Evolutionary conservation across 768 basidiomycete genomes (phyloP), one percentile per base, ranked within the genome.

Genomic region (Gymnopilus junonius): DNA sequence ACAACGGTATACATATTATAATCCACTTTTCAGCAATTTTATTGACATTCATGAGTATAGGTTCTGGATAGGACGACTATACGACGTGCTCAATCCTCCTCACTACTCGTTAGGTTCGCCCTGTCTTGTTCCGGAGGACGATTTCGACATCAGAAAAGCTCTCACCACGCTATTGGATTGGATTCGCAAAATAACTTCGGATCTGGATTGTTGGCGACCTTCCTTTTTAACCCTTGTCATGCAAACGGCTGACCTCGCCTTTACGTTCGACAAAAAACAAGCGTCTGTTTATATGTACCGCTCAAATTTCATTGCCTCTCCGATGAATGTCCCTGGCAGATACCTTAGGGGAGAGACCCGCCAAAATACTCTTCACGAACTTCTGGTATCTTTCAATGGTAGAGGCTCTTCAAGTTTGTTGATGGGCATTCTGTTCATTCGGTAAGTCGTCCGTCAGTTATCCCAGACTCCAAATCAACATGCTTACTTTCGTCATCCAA

Each of bases 71-170:
- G 67, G 65, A 4, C 76, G 73, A 27, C 71, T 89, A 0, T 83
- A 87, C 57, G 81, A 84, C 20, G 77, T 81, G 1, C 54, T 89
- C 6, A 77, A 81, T 62, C 88, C 89, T 2, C 70, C 82, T 0
- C 76, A 71, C 51, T 73, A 82, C 58, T 59, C 70, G n/a, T 74
- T 87, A 45, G 89, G 88, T 4, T 79, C 82, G 0, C 57, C 70
- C 0, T 69, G 78, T 0, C 65, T 73, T 46, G 69, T 87, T 0
- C 35, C 42, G 27, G 72, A 80, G 34, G 58, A 74, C 10, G 64
- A 65, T 1, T 27, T 63, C 11, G 79, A 83, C 58, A 77, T 76
- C 32, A 66, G 69, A 1, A 69, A 71, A 21, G 77, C 74, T 4
- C 71, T 82, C 1, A 67, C 70, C 6, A 72, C 80, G 5, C 71